These are phyloP conservation scores for Hanseniaspora meyeri DNA, from an alignment of 805 yeast genomes.

Conservation along the genomic window DNA sequence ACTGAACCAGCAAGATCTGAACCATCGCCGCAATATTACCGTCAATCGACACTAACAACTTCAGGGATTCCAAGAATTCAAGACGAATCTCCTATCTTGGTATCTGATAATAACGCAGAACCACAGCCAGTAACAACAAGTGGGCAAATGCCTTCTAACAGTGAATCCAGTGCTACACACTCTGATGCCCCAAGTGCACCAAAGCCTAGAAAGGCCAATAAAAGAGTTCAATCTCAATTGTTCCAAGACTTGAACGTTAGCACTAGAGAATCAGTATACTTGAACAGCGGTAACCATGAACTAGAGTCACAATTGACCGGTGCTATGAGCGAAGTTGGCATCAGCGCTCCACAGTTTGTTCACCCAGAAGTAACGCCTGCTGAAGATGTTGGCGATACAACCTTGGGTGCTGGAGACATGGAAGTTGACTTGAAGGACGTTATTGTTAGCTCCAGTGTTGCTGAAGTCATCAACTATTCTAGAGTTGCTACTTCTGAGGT, in stretches of 20 bases:
- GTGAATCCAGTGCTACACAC: slow-evolving; percentile 7
- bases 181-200: slow-evolving; percentile 20
- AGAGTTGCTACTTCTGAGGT: slow-evolving; percentile 48
- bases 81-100: background rate
- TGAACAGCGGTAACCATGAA: slow-evolving; percentile 25
- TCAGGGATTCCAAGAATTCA: background rate
- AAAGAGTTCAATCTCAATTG: slow-evolving; percentile 8
- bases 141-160: slow-evolving; percentile 1
- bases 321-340: background rate
- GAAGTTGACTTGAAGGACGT: slow-evolving; percentile 27
- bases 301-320: slow-evolving; percentile 36
- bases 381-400: background rate
- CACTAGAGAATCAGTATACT: slow-evolving; percentile 15
- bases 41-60: background rate
- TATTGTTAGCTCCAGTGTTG: slow-evolving; percentile 73
- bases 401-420: background rate
- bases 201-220: slow-evolving; percentile 19
- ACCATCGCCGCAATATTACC: background rate
- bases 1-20: background rate
- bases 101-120: background rate
- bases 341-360: slow-evolving; percentile 17
- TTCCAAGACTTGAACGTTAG: slow-evolving; percentile 12
- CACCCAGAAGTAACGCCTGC: slow-evolving; percentile 17
- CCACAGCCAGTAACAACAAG: background rate
- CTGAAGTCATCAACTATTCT: slow-evolving; percentile 71